Conservation (phyloP, 805 yeast genomes). For the Wickerhamiella dianesei region DNA sequence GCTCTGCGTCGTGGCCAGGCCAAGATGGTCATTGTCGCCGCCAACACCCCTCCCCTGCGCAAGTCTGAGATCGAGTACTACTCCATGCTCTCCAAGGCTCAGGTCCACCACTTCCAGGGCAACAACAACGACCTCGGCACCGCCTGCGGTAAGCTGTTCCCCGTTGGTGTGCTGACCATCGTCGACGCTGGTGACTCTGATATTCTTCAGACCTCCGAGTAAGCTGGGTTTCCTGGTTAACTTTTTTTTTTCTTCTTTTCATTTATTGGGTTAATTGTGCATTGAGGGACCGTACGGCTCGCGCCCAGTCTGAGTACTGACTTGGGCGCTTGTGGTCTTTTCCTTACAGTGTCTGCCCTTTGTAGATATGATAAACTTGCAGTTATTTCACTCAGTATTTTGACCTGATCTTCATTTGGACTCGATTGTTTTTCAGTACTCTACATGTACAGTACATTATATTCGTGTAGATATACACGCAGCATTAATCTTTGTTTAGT, state of each 20-base stretch:
- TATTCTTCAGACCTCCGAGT: constrained; percentile 43
- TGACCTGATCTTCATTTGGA: too few relatives aligned
- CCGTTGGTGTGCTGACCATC: constrained; percentile 94
- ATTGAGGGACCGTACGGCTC: too few relatives aligned
- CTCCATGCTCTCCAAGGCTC: constrained; percentile 98
- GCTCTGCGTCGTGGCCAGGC: constrained; percentile 98
- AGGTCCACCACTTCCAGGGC: constrained; percentile 97
- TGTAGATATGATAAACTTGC: too few relatives aligned
- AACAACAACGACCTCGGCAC: constrained; percentile 99
- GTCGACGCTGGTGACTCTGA: constrained; percentile 99
- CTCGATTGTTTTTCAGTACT: too few relatives aligned
- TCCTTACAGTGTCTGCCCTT: too few relatives aligned
- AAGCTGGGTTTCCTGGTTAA: constrained; percentile 4
- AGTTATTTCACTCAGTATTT: too few relatives aligned
- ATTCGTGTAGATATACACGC: too few relatives aligned
- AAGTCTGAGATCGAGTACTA: constrained; percentile 99
- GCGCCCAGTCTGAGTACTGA: too few relatives aligned
- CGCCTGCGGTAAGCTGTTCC: constrained; percentile 99
- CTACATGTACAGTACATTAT: too few relatives aligned
- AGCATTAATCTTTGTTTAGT: too few relatives aligned
- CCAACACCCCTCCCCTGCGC: constrained; percentile 99
- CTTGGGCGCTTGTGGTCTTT: too few relatives aligned
- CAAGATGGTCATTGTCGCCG: constrained; percentile 93
- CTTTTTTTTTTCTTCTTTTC: background rate
- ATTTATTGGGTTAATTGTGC: too few relatives aligned